Evolutionary conservation across 441 rosid genomes (phyloP).

Genomic region (Pelargonium myrrhifolium): DNA sequence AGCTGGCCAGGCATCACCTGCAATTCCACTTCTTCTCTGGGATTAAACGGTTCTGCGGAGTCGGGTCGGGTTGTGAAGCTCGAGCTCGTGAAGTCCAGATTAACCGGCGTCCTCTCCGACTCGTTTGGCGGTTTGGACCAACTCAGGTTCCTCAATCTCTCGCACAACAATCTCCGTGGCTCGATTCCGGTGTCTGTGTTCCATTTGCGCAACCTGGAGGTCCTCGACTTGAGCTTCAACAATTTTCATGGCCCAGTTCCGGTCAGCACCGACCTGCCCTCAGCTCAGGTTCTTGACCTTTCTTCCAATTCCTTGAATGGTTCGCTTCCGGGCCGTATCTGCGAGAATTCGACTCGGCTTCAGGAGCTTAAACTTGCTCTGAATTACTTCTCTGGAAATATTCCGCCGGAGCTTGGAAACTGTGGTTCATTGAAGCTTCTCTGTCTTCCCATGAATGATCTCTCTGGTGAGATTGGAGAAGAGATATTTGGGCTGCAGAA

Average conservation of each 20-base stretch:
- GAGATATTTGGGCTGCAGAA: slow-evolving; percentile 44
- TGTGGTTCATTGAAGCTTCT: slow-evolving; percentile 46
- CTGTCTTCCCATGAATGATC: slow-evolving; percentile 45
- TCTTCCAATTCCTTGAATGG: slow-evolving; percentile 41
- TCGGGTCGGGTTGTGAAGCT: slow-evolving; percentile 42
- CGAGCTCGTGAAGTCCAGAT: slow-evolving; percentile 32
- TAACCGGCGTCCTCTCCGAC: slow-evolving; percentile 23
- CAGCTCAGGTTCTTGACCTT: slow-evolving; percentile 33
- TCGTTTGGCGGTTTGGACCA: slow-evolving; percentile 26
- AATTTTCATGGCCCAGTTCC: slow-evolving; percentile 46
- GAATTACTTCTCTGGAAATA: slow-evolving; percentile 47
- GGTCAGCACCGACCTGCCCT: slow-evolving; percentile 33
- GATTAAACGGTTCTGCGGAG: slow-evolving; percentile 16
- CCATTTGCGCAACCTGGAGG: slow-evolving; percentile 31
- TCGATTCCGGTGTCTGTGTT: slow-evolving; percentile 45
- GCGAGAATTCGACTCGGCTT: slow-evolving; percentile 38
- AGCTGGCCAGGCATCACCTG: slow-evolving; percentile 61
- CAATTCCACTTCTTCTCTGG: slow-evolving; percentile 31
- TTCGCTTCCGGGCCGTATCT: slow-evolving; percentile 43
- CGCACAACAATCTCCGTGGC: slow-evolving; percentile 39
- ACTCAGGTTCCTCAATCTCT: slow-evolving; percentile 32
- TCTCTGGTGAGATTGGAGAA: slow-evolving; percentile 43
- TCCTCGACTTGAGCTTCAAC: slow-evolving; percentile 50
- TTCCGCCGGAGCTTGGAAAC: slow-evolving; percentile 41
- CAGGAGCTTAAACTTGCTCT: slow-evolving; percentile 31